These are phyloP conservation scores for Alternaria postmessia DNA, from an alignment of 2,329 filamentous ascomycete genomes.

Conservation along the genomic window DNA sequence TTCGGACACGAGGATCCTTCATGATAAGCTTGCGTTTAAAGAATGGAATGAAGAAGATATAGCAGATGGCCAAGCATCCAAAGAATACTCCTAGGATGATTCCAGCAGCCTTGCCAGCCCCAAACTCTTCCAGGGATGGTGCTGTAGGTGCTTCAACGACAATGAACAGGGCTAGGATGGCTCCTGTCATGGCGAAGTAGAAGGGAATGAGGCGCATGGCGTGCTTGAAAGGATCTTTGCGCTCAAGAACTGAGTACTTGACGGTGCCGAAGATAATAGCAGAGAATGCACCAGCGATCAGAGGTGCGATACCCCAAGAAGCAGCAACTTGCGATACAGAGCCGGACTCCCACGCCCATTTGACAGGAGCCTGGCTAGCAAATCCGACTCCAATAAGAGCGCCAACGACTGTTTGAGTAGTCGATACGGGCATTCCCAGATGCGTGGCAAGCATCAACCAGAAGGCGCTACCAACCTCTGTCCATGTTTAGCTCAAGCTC, in stretches of 20 bases:
- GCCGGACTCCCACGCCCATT: slow-evolving; percentile 37
- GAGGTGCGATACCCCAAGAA: slow-evolving; percentile 60
- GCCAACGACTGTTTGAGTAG: slow-evolving; percentile 68
- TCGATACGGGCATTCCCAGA: slow-evolving; percentile 66
- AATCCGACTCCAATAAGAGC: slow-evolving; percentile 68
- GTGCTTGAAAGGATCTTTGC: slow-evolving; percentile 59
- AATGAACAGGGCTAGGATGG: slow-evolving; percentile 65
- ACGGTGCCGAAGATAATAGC: slow-evolving; percentile 60
- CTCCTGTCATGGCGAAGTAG: slow-evolving; percentile 60
- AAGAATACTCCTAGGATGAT: slow-evolving; percentile 40
- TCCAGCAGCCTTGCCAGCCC: slow-evolving; percentile 38
- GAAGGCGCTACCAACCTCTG: slow-evolving; percentile 34
- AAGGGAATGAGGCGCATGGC: slow-evolving; percentile 59
- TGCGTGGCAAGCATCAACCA: slow-evolving; percentile 14
- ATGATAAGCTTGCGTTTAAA: slow-evolving; percentile 38
- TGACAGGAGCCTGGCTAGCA: slow-evolving; percentile 46
- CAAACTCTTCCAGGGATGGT: slow-evolving; percentile 40
- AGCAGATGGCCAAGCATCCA: slow-evolving; percentile 30
- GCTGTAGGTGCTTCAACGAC: slow-evolving; percentile 57
- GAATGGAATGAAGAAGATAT: slow-evolving; percentile 42
- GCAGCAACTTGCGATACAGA: slow-evolving; percentile 50
- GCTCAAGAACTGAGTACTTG: slow-evolving; percentile 61
- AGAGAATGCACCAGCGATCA: slow-evolving; percentile 58
- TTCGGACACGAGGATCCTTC: slow-evolving; percentile 35
- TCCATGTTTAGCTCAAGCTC: background rate